Percentiles rank a stretch among this genome's conserved stretches.
These are phyloP conservation scores for Xylariaceae sp. DNA, from an alignment of 2,329 filamentous ascomycete genomes.

Conservation along the genomic window DNA sequence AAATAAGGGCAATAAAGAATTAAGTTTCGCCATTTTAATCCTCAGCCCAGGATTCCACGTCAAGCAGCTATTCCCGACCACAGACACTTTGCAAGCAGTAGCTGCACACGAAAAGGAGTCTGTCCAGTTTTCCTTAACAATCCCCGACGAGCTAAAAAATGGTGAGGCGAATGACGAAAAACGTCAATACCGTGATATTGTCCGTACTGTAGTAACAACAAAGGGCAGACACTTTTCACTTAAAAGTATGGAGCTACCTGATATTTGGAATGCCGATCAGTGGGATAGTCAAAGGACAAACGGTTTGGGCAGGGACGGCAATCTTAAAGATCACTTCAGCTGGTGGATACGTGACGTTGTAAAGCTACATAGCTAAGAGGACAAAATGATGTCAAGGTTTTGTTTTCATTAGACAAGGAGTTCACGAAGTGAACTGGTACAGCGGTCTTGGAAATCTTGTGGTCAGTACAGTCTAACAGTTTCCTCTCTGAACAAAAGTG, in stretches of 20 bases:
- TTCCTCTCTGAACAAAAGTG: too few relatives aligned
- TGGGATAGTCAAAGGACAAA: too few relatives aligned
- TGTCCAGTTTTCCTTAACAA: background rate
- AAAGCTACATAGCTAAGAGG: too few relatives aligned
- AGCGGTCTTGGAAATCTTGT: too few relatives aligned
- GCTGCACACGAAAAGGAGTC: background rate
- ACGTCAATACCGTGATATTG: background rate
- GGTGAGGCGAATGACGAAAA: background rate
- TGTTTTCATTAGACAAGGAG: too few relatives aligned
- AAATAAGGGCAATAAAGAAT: background rate
- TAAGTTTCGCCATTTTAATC: background rate
- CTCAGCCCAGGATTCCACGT: background rate
- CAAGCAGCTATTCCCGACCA: background rate
- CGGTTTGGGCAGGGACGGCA: too few relatives aligned
- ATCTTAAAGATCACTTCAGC: too few relatives aligned
- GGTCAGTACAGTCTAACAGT: too few relatives aligned
- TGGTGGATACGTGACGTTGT: too few relatives aligned
- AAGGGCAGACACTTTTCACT: background rate
- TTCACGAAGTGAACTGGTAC: too few relatives aligned
- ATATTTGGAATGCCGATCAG: background rate
- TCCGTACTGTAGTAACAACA: conserved; percentile 1
- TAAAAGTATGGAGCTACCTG: background rate
- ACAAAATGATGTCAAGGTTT: too few relatives aligned
- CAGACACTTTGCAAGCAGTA: background rate
- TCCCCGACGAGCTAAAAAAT: background rate